Percentiles rank a stretch among this genome's conserved stretches.
phyloP scores from a whole-genome alignment of 2,329 filamentous ascomycete species.

The Penicillium polonicum region DNA sequence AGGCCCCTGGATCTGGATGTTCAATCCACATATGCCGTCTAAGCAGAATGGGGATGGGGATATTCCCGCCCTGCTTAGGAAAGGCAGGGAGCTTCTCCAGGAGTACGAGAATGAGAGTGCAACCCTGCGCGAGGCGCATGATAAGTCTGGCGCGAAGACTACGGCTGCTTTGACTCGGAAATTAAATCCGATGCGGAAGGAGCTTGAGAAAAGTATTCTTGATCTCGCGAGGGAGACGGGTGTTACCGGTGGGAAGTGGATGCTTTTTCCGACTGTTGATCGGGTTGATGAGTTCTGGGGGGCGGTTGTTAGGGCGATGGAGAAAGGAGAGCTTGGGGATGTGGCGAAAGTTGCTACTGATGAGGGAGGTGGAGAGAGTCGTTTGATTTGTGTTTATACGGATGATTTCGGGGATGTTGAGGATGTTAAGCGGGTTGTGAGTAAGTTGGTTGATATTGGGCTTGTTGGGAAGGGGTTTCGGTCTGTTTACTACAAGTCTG shows the following conservation, averaged over 20 bases:
- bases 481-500: slow-evolving; percentile 75
- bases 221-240: slow-evolving; percentile 59
- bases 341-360: slow-evolving; percentile 70
- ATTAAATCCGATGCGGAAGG: slow-evolving; percentile 44
- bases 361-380: slow-evolving; percentile 39
- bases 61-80: slow-evolving; percentile 51
- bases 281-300: slow-evolving; percentile 49
- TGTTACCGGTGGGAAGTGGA: slow-evolving; percentile 63
- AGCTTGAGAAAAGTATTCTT: slow-evolving; percentile 56
- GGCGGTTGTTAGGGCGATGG: slow-evolving; percentile 64
- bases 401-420: slow-evolving; percentile 66
- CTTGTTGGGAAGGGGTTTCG: slow-evolving; percentile 49
- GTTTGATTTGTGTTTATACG: slow-evolving; percentile 77
- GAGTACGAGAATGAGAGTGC: slow-evolving; percentile 48
- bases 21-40: slow-evolving; percentile 55
- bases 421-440: slow-evolving; percentile 68
- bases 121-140: slow-evolving; percentile 53
- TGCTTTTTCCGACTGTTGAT: slow-evolving; percentile 29
- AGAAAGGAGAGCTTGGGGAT: slow-evolving; percentile 67
- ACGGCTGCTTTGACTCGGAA: slow-evolving; percentile 34
- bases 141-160: slow-evolving; percentile 40
- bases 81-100: slow-evolving; percentile 56
- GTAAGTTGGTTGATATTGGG: slow-evolving; percentile 60
- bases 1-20: slow-evolving; percentile 70
- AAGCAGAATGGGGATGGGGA: slow-evolving; percentile 45